Evolutionary conservation across 2,329 filamentous ascomycete genomes (phyloP).

Genomic region (Cladosporium sp.): DNA sequence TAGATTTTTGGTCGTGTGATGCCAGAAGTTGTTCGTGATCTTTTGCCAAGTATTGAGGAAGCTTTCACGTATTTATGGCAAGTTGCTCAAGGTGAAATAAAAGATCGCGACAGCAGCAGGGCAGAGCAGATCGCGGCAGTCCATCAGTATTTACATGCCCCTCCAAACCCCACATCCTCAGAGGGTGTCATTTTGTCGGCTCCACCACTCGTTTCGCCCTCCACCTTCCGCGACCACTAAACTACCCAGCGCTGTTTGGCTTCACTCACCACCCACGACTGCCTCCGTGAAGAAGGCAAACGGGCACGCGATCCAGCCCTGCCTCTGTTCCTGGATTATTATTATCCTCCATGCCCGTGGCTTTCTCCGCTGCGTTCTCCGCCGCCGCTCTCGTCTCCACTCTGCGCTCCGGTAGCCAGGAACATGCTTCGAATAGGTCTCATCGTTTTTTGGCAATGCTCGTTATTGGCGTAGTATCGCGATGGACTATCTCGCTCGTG

Average conservation of each 20-base stretch:
- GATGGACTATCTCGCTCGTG: neutral
- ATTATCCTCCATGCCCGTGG: neutral
- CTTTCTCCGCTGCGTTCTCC: neutral
- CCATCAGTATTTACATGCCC: conserved; percentile 7
- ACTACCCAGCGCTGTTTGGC: neutral
- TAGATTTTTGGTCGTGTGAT: neutral
- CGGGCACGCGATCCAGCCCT: neutral
- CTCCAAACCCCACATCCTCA: conserved; percentile 9
- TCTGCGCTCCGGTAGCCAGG: neutral
- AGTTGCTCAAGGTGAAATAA: neutral
- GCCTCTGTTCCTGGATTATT: too few species aligned
- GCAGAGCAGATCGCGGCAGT: neutral
- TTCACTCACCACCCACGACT: conserved; percentile 3
- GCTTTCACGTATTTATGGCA: neutral
- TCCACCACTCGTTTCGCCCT: neutral
- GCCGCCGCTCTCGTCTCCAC: neutral
- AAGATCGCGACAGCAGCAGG: neutral
- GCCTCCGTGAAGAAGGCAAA: neutral
- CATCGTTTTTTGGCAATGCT: neutral
- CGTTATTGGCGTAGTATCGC: neutral
- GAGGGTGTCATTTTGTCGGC: neutral
- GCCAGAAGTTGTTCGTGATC: neutral
- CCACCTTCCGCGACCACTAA: conserved; percentile 7
- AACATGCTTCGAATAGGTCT: neutral
- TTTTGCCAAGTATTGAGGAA: neutral